Base-by-base conservation (phyloP, 192 early-diverging fungal genomes). In the Lunasporangiospora selenospora region DNA sequence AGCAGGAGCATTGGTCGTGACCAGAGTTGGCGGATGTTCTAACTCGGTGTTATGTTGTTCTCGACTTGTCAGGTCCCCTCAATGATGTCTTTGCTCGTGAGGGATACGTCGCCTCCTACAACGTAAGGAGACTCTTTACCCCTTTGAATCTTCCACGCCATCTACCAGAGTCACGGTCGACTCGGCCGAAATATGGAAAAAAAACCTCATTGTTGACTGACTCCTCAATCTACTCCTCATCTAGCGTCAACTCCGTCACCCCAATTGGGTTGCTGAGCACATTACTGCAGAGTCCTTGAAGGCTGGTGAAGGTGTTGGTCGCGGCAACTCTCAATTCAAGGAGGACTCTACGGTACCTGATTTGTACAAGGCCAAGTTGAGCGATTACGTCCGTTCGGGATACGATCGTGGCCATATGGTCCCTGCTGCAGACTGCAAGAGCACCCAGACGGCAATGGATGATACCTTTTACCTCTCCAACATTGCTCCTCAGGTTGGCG, bases 321-420 rank as follows among this genome's bases (percentile, higher is more conserved):
- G 93, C 24, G 53, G 48, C 37, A 81, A 90, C 48, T 93, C 93
- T 3, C 65, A 61, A 10, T 98, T 98, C 81, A 86, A 82, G 42
- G 93, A 95, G 60, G 96, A 98, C 52, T 21, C 53, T 0, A 51
- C 53, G 0, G 84, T 96, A n/a, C 94, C 94, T 15, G 56, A 62
- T 10, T 76, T 77, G 30, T 98, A 92, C 78, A 85, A 91, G 47
- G 89, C 91, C 4, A 81, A 80, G 29, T 79, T 95, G 37, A 57
- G 75, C 19, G 95, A 98, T 80, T 98, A 96, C 75, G 76, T 83
- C 55, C 75, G 83, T 19, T 88, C 88, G 12, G 91, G 92, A 16
- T 96, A 89, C 78, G 95, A 96, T 80, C 87, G 95, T 38, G 96
- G 95, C 24, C 96, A 98, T 56, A 87, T 98, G 84, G 95, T 81